Evolutionary conservation across 2,329 filamentous ascomycete genomes (phyloP), one percentile per base, ranked within the genome.

Genomic region (Alternaria arborescens): DNA sequence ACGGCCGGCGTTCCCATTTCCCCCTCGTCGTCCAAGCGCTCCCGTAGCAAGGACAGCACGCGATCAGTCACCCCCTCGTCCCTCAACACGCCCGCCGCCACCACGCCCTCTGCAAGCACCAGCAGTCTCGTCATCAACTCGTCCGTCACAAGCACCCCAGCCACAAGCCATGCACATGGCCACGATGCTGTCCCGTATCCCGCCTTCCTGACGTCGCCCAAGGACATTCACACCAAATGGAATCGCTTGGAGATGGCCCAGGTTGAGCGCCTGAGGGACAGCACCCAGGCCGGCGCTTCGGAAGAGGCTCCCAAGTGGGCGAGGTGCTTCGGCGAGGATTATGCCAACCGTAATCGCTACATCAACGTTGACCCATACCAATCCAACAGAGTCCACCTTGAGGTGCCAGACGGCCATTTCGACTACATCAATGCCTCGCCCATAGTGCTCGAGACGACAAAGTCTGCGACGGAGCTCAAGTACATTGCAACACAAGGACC

Each of bases 401-500:
- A 86, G 40, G 94, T 97, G 1, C 89, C 92, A 2, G 85, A 90
- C 16, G 90, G 85, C 73, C 75, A 81, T 67, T 77, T 79, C 75
- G 76, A 87, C 67, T 84, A 87, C 71, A 85, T 85, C 77, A 85
- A 85, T 64, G 83, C 83, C 24, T 81, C 78, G 26, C 82, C 82
- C 1, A 83, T 85, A 26, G 64, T 73, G 58, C 66, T 82, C 71
- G 71, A 79, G 69, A 71, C 79, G 59, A 74, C 81, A 67, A 67
- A 72, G 69, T 69, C 82, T 2, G 73, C 76, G 36, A 77, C 76
- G 40, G 71, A 79, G 50, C 78, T 80, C 58, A 85, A 86, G 55
- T 98, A 96, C 78, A 97, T 99, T 69, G 95, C 94, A 53, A 97
- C 96, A 77, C 93, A 96, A 82, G 95, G 95, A 0, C 95, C 95